Percentiles rank a stretch among this genome's conserved stretches.
phyloP scores from a whole-genome alignment of 768 basidiomycete genomes.

The Rubroboletus pulcherrimus region DNA sequence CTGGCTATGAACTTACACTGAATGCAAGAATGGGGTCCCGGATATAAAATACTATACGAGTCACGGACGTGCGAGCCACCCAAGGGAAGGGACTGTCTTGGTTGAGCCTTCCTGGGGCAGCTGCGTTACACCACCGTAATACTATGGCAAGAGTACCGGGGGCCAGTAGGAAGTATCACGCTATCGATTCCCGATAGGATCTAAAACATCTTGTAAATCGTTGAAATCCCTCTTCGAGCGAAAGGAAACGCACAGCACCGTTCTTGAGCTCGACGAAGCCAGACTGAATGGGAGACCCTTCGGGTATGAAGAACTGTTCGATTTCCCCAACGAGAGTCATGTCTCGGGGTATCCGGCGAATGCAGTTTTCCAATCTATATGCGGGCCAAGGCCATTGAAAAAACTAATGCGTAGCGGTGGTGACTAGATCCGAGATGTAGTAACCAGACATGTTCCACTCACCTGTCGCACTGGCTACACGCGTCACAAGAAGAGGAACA shows the following conservation, averaged over 20 bases:
- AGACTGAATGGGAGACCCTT: conserved; percentile 12
- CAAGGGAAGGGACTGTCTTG: conserved; percentile 2
- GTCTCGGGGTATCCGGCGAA: conserved; percentile 9
- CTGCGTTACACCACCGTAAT: conserved; percentile 10
- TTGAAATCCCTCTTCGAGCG: too few relatives aligned
- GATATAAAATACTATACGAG: conserved; percentile 13
- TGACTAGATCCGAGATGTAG: not conserved
- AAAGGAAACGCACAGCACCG: conserved; percentile 5
- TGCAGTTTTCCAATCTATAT: not conserved
- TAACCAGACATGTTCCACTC: not conserved
- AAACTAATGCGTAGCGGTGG: not conserved
- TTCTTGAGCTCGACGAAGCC: conserved; percentile 13
- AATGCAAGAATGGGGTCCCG: conserved; percentile 15
- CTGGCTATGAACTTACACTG: not conserved
- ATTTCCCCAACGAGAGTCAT: conserved; percentile 14
- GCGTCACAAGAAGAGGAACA: not conserved
- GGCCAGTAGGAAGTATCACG: conserved; percentile 13
- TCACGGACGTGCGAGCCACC: conserved; percentile 10
- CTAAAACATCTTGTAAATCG: not conserved
- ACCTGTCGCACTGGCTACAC: not conserved
- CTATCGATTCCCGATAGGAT: conserved; percentile 11
- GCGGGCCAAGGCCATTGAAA: conserved; percentile 5
- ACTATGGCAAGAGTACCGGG: conserved; percentile 10
- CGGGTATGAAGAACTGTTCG: conserved; percentile 3
- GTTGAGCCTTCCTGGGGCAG: not conserved